A percentile compares a stretch with the other conserved stretches of the same genome.
Conservation (phyloP, 2,329 filamentous ascomycete species). For the Hymenotorrendiella dingleyae region DNA sequence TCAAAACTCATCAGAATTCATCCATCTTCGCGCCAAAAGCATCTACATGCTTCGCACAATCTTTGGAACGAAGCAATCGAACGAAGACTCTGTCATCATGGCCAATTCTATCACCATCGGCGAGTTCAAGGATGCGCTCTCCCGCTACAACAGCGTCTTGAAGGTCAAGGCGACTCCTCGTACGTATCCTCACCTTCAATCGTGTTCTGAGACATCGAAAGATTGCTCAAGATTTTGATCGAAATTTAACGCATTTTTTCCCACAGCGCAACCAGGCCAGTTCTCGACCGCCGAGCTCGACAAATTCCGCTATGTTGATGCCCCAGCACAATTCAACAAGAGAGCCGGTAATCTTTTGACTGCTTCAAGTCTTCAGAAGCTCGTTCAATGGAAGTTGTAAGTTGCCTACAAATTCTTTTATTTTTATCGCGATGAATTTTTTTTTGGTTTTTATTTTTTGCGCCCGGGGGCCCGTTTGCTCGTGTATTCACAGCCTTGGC, state of each 20-base stretch:
- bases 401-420: constrained; percentile 23
- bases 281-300: too few species aligned
- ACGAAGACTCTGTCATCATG: constrained; percentile 14
- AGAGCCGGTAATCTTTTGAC: constrained; percentile 37
- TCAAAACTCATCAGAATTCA: too few species aligned
- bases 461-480: too few species aligned
- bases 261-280: too few species aligned
- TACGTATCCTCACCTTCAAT: constrained; percentile 13
- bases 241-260: too few species aligned
- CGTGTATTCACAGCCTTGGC: too few species aligned
- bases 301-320: constrained; percentile 50
- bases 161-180: constrained; percentile 17
- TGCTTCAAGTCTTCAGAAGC: constrained; percentile 50
- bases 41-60: constrained; percentile 15
- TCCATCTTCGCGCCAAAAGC: constrained; percentile 2
- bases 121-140: constrained; percentile 26
- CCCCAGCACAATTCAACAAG: constrained; percentile 41
- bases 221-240: too few species aligned
- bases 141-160: constrained; percentile 24
- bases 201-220: too few species aligned
- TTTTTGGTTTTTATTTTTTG: neutral
- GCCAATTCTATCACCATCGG: constrained; percentile 21
- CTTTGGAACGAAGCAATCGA: constrained; percentile 11
- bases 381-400: constrained; percentile 70
- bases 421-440: neutral